Evolutionary conservation across 2,329 filamentous ascomycete species (phyloP).

Genomic region (Botrytis aclada): DNA sequence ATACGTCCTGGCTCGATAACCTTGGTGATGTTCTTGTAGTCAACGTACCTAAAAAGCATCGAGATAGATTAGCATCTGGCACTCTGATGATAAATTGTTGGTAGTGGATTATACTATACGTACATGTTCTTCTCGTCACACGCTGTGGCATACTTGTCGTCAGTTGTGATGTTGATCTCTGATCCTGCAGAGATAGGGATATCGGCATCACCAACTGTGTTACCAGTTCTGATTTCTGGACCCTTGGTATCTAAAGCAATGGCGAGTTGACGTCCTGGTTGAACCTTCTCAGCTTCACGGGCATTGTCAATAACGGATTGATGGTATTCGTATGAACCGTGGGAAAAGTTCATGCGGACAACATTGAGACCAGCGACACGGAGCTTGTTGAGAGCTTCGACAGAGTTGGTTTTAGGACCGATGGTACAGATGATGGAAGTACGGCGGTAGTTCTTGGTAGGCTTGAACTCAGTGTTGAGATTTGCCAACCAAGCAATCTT

Average conservation of each 20-base stretch:
- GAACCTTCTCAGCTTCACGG: slow-evolving; percentile 74
- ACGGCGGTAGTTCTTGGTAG: slow-evolving; percentile 86
- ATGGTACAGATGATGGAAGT: slow-evolving; percentile 96
- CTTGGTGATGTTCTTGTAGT: slow-evolving; percentile 99
- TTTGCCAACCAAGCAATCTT: slow-evolving; percentile 63
- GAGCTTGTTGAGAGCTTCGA: slow-evolving; percentile 94
- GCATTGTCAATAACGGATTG: slow-evolving; percentile 97
- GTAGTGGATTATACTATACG: slow-evolving; percentile 43
- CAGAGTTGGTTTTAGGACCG: slow-evolving; percentile 97
- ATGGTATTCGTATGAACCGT: slow-evolving; percentile 94
- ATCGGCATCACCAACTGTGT: slow-evolving; percentile 67
- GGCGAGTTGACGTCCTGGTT: slow-evolving; percentile 82
- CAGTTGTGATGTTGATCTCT: slow-evolving; percentile 93
- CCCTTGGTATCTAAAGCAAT: slow-evolving; percentile 87
- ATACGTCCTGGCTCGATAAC: slow-evolving; percentile 87
- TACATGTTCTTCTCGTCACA: slow-evolving; percentile 94
- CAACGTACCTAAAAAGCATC: slow-evolving; percentile 67
- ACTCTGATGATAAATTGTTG: neutral
- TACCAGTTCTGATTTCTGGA: slow-evolving; percentile 83
- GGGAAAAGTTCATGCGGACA: slow-evolving; percentile 99
- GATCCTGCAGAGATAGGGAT: slow-evolving; percentile 79
- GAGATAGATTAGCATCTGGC: slow-evolving; percentile 1
- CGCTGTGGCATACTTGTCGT: slow-evolving; percentile 81
- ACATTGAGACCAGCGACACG: slow-evolving; percentile 91
- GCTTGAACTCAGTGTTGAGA: slow-evolving; percentile 75